Evolutionary conservation across 768 basidiomycete species (phyloP).

Genomic region (Leccinum arenicola): DNA sequence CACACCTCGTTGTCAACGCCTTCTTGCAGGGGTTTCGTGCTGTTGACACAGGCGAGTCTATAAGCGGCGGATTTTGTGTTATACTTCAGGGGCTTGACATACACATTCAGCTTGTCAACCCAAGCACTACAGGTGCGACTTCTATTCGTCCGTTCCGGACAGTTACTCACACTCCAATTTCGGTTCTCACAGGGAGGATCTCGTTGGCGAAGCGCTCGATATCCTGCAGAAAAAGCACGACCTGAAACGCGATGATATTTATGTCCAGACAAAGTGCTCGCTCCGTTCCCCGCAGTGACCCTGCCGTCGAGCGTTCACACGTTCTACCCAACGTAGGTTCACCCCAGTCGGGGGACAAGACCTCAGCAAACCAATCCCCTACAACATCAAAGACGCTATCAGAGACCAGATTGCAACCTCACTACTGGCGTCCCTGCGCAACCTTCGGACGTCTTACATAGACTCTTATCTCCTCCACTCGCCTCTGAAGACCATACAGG

Average conservation of each 20-base stretch:
- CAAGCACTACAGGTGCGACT: slow-evolving; percentile 62
- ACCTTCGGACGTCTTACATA: slow-evolving; percentile 70
- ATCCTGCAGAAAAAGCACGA: slow-evolving; percentile 53
- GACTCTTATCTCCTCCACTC: slow-evolving; percentile 82
- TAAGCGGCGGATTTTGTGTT: background rate
- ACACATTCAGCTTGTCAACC: slow-evolving; percentile 55
- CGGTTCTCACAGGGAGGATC: slow-evolving; percentile 57
- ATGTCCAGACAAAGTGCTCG: slow-evolving; percentile 75
- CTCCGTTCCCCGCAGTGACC: slow-evolving; percentile 1
- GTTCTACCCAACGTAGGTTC: slow-evolving; percentile 43
- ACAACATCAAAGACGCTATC: slow-evolving; percentile 52
- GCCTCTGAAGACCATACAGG: slow-evolving; percentile 54
- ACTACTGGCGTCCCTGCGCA: slow-evolving; percentile 58
- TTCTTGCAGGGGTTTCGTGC: slow-evolving; percentile 76
- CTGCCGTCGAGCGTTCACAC: slow-evolving; percentile 1
- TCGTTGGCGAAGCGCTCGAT: slow-evolving; percentile 72
- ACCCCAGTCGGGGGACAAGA: slow-evolving; percentile 78
- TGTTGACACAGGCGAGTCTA: slow-evolving; percentile 73
- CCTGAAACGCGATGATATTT: slow-evolving; percentile 67
- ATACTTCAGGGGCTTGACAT: slow-evolving; percentile 16
- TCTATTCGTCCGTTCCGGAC: background rate
- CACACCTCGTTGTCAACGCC: slow-evolving; percentile 64
- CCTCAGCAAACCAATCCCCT: slow-evolving; percentile 65
- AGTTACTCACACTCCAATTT: background rate
- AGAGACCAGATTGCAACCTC: slow-evolving; percentile 61